Evolutionary conservation across 2,329 filamentous ascomycete species (phyloP).

Genomic region (Trichoderma sp.): DNA sequence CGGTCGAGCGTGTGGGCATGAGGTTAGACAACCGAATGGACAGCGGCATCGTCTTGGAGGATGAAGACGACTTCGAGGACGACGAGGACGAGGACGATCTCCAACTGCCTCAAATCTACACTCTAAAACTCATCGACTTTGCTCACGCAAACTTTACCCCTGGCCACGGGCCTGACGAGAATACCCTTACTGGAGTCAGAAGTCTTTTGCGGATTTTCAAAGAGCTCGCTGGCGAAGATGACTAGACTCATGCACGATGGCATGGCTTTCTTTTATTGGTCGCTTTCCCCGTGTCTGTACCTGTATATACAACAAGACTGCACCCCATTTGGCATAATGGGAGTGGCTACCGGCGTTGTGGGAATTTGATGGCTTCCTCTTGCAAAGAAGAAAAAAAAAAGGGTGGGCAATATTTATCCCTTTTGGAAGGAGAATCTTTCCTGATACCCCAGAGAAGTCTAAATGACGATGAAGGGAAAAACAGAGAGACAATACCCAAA

Average conservation of each 20-base stretch:
- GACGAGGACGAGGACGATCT: constrained; percentile 50
- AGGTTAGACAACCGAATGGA: constrained; percentile 56
- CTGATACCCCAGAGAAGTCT: constrained; percentile 12
- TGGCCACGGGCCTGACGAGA: constrained; percentile 83
- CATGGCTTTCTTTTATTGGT: constrained; percentile 12
- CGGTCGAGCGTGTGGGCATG: constrained; percentile 40
- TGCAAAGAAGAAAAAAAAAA: neutral
- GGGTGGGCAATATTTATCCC: neutral
- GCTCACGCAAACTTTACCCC: constrained; percentile 86
- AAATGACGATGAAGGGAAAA: neutral
- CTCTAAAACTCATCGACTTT: constrained; percentile 92
- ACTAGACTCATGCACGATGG: constrained; percentile 16
- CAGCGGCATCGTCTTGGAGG: constrained; percentile 55
- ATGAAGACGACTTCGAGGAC: constrained; percentile 42
- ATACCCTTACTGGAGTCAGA: constrained; percentile 72
- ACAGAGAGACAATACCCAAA: neutral
- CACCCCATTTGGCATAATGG: neutral
- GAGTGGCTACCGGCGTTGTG: neutral
- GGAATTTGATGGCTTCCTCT: neutral
- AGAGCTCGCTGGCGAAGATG: constrained; percentile 51
- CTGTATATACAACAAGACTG: neutral
- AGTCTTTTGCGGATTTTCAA: constrained; percentile 72
- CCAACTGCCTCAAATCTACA: constrained; percentile 65
- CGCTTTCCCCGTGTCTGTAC: neutral
- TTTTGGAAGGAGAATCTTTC: neutral